Conservation (phyloP, 208 protist genomes). For the Leishmania tropica region DNA sequence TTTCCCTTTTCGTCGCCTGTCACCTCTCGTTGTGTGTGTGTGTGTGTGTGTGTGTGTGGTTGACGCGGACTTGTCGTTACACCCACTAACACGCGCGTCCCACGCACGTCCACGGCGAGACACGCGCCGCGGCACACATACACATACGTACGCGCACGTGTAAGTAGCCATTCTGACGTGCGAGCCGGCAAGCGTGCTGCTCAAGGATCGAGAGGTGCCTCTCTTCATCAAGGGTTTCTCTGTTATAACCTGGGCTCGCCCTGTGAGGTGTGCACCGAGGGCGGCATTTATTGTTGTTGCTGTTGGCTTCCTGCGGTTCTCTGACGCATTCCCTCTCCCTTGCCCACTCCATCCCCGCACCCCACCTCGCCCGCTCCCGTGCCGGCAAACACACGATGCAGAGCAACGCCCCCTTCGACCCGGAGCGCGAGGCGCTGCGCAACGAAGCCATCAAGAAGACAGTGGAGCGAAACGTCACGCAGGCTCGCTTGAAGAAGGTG, state of each 20-base stretch:
- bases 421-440: constrained; percentile 60
- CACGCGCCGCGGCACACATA: not conserved
- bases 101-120: not conserved
- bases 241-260: not conserved
- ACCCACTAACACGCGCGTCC: not conserved
- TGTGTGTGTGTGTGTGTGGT: not conserved
- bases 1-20: not conserved
- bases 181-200: not conserved
- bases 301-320: not conserved
- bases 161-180: not conserved
- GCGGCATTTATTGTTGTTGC: not conserved
- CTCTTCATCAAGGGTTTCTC: not conserved
- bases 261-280: not conserved
- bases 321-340: not conserved
- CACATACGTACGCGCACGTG: not conserved
- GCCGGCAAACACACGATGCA: constrained; percentile 41
- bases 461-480: constrained; percentile 54
- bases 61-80: not conserved
- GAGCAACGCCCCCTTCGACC: constrained; percentile 48
- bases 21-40: not conserved
- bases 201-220: not conserved
- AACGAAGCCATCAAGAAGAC: constrained; percentile 67
- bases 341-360: too few relatives aligned
- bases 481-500: constrained; percentile 51
- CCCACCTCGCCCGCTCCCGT: not conserved